Evolutionary conservation across 2,329 filamentous ascomycete species (phyloP), one percentile per base, ranked within the genome.

Genomic region (Trichoderma oligosporum): DNA sequence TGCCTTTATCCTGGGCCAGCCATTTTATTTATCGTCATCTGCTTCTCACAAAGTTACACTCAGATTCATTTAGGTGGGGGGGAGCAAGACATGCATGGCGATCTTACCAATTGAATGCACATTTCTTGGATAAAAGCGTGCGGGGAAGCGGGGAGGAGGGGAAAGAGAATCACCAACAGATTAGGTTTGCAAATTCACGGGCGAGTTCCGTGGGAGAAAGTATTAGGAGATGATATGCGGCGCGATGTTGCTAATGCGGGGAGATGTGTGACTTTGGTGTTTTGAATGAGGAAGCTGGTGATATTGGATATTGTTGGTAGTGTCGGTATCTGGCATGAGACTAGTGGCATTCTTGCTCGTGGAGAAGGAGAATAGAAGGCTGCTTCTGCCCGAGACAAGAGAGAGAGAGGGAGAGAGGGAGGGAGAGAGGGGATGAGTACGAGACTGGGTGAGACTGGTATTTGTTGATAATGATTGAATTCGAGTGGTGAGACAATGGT

Each of bases 21-120:
- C 51, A 36, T 54, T 35, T 45, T 56, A 56, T 56, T 41, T 48
- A 57, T 52, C 36, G 42, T 25, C 46, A 38, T 57, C 27, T 56
- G 24, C 53, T 47, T 31, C 20, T 11, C 35, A n/a, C 46, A 52
- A 14, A 36, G 55, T 57, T 52, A 57, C 55, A 57, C 36, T 20
- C 36, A 45, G 46, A 52, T 52, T 16, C 51, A 36, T 54, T 48
- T 47, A 27, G 36, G 44, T 51, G 33, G 56, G 54, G 56, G 16
- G 11, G 31, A 24, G 11, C 27, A 16, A 16, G 35, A 42, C 31
- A 31, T 42, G 49, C 25, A 46, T 36, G 48, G 27, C 49, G 48
- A 58, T 53, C 48, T 38, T 49, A 16, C 29, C 39, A n/a, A 29
- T 46, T 31, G 25, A 24, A 27, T 46, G 48, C 33, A 25, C 48